These are phyloP conservation scores for Knoxdaviesia capensis DNA, from an alignment of 2,329 filamentous ascomycete species.

Conservation along the genomic window DNA sequence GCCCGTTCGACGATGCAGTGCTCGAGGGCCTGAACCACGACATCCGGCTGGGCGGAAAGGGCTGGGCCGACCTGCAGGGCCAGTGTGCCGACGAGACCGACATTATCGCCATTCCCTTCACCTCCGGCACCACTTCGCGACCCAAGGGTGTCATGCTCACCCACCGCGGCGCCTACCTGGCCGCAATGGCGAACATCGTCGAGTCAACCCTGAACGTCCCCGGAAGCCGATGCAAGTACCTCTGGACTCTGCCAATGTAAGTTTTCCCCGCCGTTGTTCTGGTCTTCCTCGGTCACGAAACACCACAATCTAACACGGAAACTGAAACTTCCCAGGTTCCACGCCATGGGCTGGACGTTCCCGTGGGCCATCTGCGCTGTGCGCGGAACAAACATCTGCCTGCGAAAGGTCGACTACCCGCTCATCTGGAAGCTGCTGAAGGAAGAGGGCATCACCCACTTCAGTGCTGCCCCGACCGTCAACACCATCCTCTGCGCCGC, in stretches of 20 bases:
- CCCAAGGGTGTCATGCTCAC: constrained; percentile 92
- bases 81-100: constrained; percentile 59
- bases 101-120: constrained; percentile 77
- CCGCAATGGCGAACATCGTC: constrained; percentile 65
- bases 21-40: constrained; percentile 64
- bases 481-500: constrained; percentile 81
- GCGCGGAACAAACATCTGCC: constrained; percentile 82
- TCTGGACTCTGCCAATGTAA: constrained; percentile 88
- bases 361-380: constrained; percentile 88
- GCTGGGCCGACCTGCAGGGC: constrained; percentile 58
- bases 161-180: constrained; percentile 72
- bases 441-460: constrained; percentile 76
- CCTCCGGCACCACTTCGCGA: constrained; percentile 73
- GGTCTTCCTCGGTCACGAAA: background rate
- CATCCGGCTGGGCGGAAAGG: constrained; percentile 37
- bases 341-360: constrained; percentile 64
- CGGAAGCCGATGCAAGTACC: constrained; percentile 52
- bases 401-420: constrained; percentile 88
- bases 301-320: background rate
- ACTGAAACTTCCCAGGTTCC: constrained; percentile 25
- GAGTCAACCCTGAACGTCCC: constrained; percentile 68
- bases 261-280: constrained; percentile 17
- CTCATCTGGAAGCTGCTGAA: constrained; percentile 81
- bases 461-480: constrained; percentile 88
- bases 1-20: constrained; percentile 69